Percentiles rank a stretch among this genome's conserved stretches.
phyloP scores from a whole-genome alignment of 1,139 yeast species.

The Sugiyamaella sp. region DNA sequence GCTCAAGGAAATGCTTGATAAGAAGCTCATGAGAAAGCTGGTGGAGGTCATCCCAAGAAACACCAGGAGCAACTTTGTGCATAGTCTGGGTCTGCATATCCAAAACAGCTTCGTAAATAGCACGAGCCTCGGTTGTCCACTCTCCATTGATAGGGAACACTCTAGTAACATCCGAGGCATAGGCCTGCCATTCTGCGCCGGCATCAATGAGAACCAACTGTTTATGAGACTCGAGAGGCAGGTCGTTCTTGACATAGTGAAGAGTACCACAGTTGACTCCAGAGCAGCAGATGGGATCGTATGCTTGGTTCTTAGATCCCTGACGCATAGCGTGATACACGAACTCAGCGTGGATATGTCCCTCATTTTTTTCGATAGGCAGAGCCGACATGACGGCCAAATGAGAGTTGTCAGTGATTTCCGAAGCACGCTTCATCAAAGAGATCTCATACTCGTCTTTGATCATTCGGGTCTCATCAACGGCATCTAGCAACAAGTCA shows the following conservation, averaged over 20 bases:
- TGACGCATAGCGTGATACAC: slow-evolving; percentile 91
- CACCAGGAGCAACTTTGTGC: slow-evolving; percentile 77
- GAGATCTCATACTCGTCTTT: slow-evolving; percentile 82
- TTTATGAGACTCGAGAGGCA: slow-evolving; percentile 52
- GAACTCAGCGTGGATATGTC: slow-evolving; percentile 94
- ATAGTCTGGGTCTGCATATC: slow-evolving; percentile 80
- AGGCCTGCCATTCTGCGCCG: slow-evolving; percentile 95
- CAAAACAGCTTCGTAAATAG: slow-evolving; percentile 76
- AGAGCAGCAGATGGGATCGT: slow-evolving; percentile 94
- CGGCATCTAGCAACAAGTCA: slow-evolving; percentile 52
- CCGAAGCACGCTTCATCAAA: slow-evolving; percentile 76
- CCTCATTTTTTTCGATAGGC: slow-evolving; percentile 84
- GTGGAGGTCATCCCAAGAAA: slow-evolving; percentile 83
- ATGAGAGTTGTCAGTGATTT: slow-evolving; percentile 86
- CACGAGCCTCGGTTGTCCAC: slow-evolving; percentile 86
- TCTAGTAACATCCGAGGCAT: slow-evolving; percentile 92
- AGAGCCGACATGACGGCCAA: slow-evolving; percentile 89
- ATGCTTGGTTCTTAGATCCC: slow-evolving; percentile 85
- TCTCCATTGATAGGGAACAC: slow-evolving; percentile 91
- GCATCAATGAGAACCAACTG: slow-evolving; percentile 86
- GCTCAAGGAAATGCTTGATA: slow-evolving; percentile 66
- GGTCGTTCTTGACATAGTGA: slow-evolving; percentile 87
- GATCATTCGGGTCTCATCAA: slow-evolving; percentile 83
- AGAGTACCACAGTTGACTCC: slow-evolving; percentile 91
- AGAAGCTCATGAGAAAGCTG: slow-evolving; percentile 74